A percentile compares a stretch with the other conserved stretches of the same genome.
These are phyloP conservation scores for Mycena latifolia DNA, from an alignment of 768 basidiomycete species.

Conservation along the genomic window DNA sequence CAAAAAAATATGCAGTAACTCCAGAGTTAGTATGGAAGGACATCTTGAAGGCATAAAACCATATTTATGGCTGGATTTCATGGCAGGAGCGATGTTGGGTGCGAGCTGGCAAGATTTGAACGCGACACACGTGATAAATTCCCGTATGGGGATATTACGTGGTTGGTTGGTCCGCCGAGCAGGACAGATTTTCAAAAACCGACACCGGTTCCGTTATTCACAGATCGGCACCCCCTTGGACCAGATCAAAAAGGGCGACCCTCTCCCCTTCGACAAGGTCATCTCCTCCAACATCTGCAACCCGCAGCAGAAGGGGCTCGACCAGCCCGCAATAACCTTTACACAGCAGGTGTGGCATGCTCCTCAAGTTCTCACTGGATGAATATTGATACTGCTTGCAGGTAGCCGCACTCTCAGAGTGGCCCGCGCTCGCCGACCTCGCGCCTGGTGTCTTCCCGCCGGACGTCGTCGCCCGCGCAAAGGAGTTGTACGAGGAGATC, in stretches of 20 bases:
- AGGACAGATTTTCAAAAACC: no score
- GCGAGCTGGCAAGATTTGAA: no score
- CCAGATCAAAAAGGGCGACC: constrained; percentile 71
- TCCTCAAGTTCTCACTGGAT: constrained; percentile 29
- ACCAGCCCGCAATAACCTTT: constrained; percentile 95
- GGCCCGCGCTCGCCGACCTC: constrained; percentile 84
- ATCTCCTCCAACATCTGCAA: constrained; percentile 98
- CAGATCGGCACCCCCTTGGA: no score
- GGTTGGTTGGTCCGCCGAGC: no score
- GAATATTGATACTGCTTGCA: constrained; percentile 50
- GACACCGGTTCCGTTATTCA: no score
- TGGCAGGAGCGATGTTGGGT: no score
- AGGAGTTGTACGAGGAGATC: constrained; percentile 84
- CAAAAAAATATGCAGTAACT: no score
- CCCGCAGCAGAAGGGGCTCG: constrained; percentile 94
- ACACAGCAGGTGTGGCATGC: constrained; percentile 88
- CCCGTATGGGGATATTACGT: no score
- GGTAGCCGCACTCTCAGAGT: constrained; percentile 94
- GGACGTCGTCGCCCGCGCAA: constrained; percentile 88
- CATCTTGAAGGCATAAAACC: no score
- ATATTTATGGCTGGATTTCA: no score
- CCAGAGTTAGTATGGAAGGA: no score
- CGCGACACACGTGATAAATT: no score
- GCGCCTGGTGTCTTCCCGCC: constrained; percentile 85
- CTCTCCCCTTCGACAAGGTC: constrained; percentile 87